Base-by-base conservation (phyloP, 306 rosid species). In the Boehmeria nivea region DNA sequence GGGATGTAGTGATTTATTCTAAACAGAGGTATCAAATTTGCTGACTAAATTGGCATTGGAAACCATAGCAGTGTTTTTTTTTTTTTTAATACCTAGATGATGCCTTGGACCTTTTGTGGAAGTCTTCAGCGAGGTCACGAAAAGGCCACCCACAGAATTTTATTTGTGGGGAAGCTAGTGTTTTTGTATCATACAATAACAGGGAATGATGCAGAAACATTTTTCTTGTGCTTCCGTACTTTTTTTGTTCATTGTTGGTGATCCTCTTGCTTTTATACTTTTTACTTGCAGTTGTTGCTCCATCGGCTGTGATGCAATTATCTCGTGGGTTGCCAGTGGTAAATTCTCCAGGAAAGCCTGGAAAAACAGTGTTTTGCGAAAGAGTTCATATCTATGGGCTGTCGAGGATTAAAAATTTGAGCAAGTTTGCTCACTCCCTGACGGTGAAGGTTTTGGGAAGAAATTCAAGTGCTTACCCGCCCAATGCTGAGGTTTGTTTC, bases 301-400 rank as follows among this genome's bases (percentile, higher is more conserved):
- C 66, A 66, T 75, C 76, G 43, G 50, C 74, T 22, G 60, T 78
- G 31, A 23, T 87, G 67, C 87, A 59, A 57, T 63, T 91, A 51
- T 80, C 81, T 21, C 64, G 10, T 49, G 96, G 85, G 31, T 58
- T 75, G 46, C 81, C 71, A 15, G 83, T 91, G 40, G 64, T 52
- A 47, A 78, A 75, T 19, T 80, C 94, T 57, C 87, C 93, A 6
- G 85, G 93, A 23, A 91, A 72, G 77, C 81, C 79, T 4, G 93
- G 89, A 26, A 65, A 69, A 57, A 54, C 59, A 28, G 72, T 82
- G 67, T 21, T 73, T 57, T 79, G 86, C 18, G 93, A 84, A 71
- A 80, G 96, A 82, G 74, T 87, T 66, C 64, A 67, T 69, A 65
- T 87, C 52, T 52, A 16, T 42, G 98, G 96, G 57, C 54, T 84